Evolutionary conservation across 305 asterid species (phyloP).

Genomic region (Nicotiana rustica): DNA sequence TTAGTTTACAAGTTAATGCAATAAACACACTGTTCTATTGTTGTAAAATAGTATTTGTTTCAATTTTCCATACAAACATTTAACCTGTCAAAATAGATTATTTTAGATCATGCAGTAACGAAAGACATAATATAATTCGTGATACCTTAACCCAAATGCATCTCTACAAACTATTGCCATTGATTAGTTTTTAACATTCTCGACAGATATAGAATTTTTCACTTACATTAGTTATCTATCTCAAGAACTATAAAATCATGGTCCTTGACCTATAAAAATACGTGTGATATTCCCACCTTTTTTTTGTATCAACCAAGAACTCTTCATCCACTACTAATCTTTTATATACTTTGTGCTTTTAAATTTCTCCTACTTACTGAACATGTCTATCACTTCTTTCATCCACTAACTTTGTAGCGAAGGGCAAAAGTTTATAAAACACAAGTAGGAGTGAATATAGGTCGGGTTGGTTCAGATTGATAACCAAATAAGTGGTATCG

Average conservation of each 20-base stretch:
- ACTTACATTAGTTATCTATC: not conserved
- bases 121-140: too few relatives aligned
- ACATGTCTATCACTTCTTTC: conserved; percentile 41
- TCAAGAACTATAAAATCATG: not conserved
- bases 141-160: too few relatives aligned
- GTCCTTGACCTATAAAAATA: not conserved
- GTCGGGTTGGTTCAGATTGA: too few relatives aligned
- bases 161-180: not conserved
- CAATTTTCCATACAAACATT: not conserved
- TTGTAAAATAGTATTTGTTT: conserved; percentile 16
- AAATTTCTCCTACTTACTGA: not conserved
- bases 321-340: not conserved
- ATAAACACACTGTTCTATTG: too few relatives aligned
- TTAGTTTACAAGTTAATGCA: too few relatives aligned
- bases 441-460: too few relatives aligned
- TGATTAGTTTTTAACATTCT: not conserved
- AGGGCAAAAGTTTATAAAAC: too few relatives aligned
- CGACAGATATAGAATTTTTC: not conserved
- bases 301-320: not conserved
- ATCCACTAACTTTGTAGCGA: not conserved
- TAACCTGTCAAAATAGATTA: too few relatives aligned
- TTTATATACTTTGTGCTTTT: too few relatives aligned
- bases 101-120: too few relatives aligned
- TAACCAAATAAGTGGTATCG: too few relatives aligned
- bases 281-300: not conserved